Evolutionary conservation across 345 rosid species (phyloP).

Genomic region (Bretschneidera sinensis): DNA sequence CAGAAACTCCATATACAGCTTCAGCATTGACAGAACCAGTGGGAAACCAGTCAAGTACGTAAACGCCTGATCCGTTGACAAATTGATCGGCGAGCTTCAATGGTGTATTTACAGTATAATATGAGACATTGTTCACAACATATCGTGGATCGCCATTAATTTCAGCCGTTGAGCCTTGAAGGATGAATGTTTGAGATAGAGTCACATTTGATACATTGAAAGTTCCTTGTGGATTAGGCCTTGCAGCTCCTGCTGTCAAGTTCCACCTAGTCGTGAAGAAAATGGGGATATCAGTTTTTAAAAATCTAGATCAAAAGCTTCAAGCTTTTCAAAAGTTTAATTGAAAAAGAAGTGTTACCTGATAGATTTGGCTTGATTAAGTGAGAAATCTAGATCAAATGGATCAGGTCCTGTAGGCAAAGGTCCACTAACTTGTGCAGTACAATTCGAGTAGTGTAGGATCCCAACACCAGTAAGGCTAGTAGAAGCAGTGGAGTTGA

Average conservation of each 20-base stretch:
- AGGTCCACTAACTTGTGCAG: constrained; percentile 17
- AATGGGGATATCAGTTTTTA: no score
- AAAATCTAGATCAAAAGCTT: no score
- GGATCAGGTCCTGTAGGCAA: constrained; percentile 39
- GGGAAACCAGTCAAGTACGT: constrained; percentile 38
- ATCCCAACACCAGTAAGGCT: constrained; percentile 30
- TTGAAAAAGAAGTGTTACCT: no score
- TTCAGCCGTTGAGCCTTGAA: constrained; percentile 19
- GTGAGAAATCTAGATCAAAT: constrained; percentile 29
- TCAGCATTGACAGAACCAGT: constrained; percentile 21
- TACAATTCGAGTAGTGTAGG: constrained; percentile 34
- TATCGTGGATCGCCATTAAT: constrained; percentile 19
- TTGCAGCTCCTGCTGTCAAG: constrained; percentile 55
- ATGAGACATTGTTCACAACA: constrained; percentile 39
- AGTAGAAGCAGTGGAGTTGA: constrained; percentile 8
- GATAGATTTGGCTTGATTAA: constrained; percentile 38
- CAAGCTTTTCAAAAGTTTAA: no score
- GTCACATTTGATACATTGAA: constrained; percentile 51
- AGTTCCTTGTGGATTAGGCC: constrained; percentile 63
- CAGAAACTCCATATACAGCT: constrained; percentile 34
- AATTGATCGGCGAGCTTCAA: constrained; percentile 44
- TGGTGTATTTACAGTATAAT: constrained; percentile 33
- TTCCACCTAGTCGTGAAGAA: constrained; percentile 40
- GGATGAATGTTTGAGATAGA: constrained; percentile 36
- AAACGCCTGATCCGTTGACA: constrained; percentile 31